A percentile compares a stretch with the other conserved stretches of the same genome.
Evolutionary conservation across 257 asterid genomes (phyloP).

Genomic region (Leonotis leonurus): DNA sequence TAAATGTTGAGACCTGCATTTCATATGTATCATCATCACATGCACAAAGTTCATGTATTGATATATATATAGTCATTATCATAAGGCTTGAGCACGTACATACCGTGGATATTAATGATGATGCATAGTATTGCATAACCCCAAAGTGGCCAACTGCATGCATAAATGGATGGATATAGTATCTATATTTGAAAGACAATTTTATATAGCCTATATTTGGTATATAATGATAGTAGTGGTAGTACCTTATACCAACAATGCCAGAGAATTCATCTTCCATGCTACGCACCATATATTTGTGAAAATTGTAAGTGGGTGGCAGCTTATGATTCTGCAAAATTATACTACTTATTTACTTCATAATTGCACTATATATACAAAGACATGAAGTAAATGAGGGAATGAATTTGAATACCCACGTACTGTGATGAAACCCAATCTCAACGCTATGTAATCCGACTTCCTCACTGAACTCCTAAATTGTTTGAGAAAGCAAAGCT

Average conservation of each 20-base stretch:
- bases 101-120: conserved; percentile 84
- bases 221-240: not conserved
- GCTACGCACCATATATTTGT: conserved; percentile 83
- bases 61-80: too few relatives aligned
- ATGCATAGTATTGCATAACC: conserved; percentile 86
- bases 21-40: not conserved
- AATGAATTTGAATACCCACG: conserved; percentile 71
- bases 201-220: too few relatives aligned
- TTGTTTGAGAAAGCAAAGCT: conserved; percentile 89
- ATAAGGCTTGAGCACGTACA: too few relatives aligned
- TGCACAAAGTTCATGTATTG: not conserved
- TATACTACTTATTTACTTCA: too few relatives aligned
- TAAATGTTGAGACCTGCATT: conserved; percentile 73
- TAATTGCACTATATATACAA: too few relatives aligned
- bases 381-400: too few relatives aligned
- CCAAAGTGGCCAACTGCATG: conserved; percentile 96
- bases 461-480: conserved; percentile 64
- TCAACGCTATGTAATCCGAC: conserved; percentile 75
- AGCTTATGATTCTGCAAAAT: conserved; percentile 66
- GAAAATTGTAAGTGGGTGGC: conserved; percentile 68
- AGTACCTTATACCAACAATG: conserved; percentile 87
- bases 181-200: too few relatives aligned
- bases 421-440: conserved; percentile 91
- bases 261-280: conserved; percentile 91
- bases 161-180: too few relatives aligned